Evolutionary conservation across 441 rosid genomes (phyloP).

Genomic region (Populus hybrid): DNA sequence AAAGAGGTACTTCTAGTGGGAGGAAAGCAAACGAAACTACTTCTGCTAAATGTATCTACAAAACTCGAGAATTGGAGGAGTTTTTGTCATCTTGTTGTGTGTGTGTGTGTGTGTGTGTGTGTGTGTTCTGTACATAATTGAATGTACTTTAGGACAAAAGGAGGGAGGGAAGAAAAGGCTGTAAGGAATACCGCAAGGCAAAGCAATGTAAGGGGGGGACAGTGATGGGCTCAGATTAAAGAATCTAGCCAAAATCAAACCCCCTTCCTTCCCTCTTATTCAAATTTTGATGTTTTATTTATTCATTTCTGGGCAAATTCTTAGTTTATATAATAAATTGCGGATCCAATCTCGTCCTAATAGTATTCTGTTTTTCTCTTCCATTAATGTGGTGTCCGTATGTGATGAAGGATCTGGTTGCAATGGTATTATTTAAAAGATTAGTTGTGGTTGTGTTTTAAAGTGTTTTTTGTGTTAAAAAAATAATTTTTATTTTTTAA

Average conservation of each 20-base stretch:
- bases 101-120: neutral
- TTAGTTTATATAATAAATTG: neutral
- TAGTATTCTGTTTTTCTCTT: no score
- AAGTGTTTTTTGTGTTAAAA: no score
- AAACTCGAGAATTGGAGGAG: neutral
- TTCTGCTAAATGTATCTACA: slow-evolving; percentile 2
- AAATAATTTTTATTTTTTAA: no score
- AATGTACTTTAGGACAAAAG: neutral
- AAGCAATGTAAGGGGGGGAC: neutral
- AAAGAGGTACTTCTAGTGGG: neutral
- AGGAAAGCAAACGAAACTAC: neutral
- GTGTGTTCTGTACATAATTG: neutral
- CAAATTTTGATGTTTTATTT: neutral
- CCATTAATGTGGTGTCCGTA: no score
- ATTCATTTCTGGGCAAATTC: neutral
- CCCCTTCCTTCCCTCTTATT: neutral
- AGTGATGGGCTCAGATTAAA: neutral
- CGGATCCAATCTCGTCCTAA: neutral
- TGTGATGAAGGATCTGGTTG: neutral
- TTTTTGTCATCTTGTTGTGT: neutral
- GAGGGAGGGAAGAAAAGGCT: neutral
- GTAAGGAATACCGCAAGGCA: neutral
- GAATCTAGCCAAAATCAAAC: neutral
- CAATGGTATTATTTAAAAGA: neutral
- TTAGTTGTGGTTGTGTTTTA: no score